Percentiles rank a stretch among this genome's conserved stretches.
phyloP scores from a whole-genome alignment of 257 asterid genomes.

The Solanum piurae region DNA sequence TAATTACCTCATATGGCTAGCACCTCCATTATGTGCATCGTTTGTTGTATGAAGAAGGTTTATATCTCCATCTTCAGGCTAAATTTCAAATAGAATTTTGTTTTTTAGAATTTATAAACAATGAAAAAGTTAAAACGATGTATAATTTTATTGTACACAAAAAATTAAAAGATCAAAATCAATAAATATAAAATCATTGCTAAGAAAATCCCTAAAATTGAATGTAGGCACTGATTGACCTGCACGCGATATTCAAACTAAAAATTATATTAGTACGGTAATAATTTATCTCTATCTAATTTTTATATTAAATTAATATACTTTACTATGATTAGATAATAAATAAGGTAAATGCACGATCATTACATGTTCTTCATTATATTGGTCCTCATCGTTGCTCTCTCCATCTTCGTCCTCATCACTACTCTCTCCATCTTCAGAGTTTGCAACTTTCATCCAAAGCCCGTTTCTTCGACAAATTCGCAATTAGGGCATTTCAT shows the following conservation, averaged over 20 bases:
- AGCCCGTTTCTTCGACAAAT: neutral
- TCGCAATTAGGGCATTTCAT: neutral
- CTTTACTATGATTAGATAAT: neutral
- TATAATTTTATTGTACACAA: neutral
- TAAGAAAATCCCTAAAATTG: neutral
- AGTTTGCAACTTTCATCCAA: neutral
- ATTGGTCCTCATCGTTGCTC: neutral
- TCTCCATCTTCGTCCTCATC: neutral
- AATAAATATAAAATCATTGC: neutral
- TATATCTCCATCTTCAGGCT: neutral
- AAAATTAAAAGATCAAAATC: neutral
- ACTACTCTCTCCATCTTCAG: neutral
- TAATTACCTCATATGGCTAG: neutral
- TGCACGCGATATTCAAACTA: neutral
- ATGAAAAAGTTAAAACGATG: neutral
- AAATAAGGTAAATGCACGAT: neutral
- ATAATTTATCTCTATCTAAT: neutral
- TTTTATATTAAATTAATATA: neutral
- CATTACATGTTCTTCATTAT: neutral
- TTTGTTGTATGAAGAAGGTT: neutral
- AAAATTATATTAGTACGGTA: neutral
- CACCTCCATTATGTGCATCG: neutral
- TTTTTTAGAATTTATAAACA: neutral
- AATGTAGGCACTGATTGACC: neutral
- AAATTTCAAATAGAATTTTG: neutral